phyloP scores from a whole-genome alignment of 768 basidiomycete genomes.

The Candolleomyces eurysporus region DNA sequence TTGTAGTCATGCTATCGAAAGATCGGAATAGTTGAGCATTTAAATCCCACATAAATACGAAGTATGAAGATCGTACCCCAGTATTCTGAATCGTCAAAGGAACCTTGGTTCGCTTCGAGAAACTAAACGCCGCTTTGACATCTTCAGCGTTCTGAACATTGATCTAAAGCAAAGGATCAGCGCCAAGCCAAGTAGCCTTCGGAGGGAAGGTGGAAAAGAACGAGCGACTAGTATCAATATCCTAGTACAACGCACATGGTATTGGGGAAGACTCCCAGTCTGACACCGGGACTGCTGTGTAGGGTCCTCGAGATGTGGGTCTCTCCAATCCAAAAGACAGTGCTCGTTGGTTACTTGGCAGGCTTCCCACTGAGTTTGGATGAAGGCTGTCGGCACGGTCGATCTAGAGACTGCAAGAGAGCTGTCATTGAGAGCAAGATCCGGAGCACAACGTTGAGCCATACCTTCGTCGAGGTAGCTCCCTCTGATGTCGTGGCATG shows the following conservation, averaged over 20 bases:
- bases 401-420: conserved; percentile 12
- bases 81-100: conserved; percentile 52
- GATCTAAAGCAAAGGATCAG: conserved; percentile 20
- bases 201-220: not conserved
- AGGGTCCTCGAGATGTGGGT: conserved; percentile 25
- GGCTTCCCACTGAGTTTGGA: conserved; percentile 50
- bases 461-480: conserved; percentile 19
- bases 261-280: conserved; percentile 34
- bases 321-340: conserved; percentile 44
- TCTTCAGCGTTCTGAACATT: conserved; percentile 40
- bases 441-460: not conserved
- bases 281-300: conserved; percentile 29
- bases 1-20: conserved; percentile 48
- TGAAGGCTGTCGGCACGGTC: conserved; percentile 15
- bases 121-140: conserved; percentile 43
- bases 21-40: no score
- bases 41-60: no score
- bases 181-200: not conserved
- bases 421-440: not conserved
- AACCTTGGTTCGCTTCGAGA: conserved; percentile 34
- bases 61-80: no score
- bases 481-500: conserved; percentile 9
- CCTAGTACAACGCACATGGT: conserved; percentile 26
- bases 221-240: conserved; percentile 7
- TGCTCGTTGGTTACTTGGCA: conserved; percentile 46